Base-by-base conservation (phyloP, 2,329 filamentous ascomycete genomes). In the Alternaria sp. region DNA sequence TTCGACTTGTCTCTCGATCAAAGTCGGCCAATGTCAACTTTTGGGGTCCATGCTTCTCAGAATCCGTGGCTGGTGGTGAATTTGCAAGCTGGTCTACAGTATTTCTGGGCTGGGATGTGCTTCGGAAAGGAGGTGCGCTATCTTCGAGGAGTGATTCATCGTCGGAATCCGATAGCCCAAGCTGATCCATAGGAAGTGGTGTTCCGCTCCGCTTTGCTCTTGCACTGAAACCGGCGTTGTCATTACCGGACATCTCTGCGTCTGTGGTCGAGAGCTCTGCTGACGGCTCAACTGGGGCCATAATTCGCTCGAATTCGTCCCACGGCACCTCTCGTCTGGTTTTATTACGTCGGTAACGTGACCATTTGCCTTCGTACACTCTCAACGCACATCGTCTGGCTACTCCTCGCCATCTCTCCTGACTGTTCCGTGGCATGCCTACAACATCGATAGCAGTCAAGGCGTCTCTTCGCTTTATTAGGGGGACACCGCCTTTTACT, bases 401-500 rank as follows among this genome's bases (percentile, higher is more conserved):
- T 7, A 83, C 77, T 3, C 74, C 77, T 12, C 80, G 74, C 85
- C 88, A 89, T 57, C 85, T 86, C 4, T 82, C 73, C 20, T 77
- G 74, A 7, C 78, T 77, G 58, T 85, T 76, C 4, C 69, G 69
- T 40, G 82, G 78, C 76, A 90, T 77, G 6, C 82, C 81, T 4
- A 90, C 74, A 2, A 88, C 78, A 11, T 85, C 80, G 14, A 87
- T 69, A 20, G 88, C 87, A 12, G 86, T 80, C 34, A 75, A 73
- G 0, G 90, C 85, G 72, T 89, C 87, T 54, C 82, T 73, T 27
- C 63, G 71, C 59, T 77, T 81, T 12, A 86, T 77, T 2, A 77
- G 60, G 8, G 73, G 77, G 8, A 67, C 66, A 36, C 72, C 76
- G 3, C 65, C 66, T 22, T 75, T 77, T 14, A 58, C 43, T 11